Base-by-base conservation (phyloP, 1,284 basidiomycete species). In the Chalciporus sp. region DNA sequence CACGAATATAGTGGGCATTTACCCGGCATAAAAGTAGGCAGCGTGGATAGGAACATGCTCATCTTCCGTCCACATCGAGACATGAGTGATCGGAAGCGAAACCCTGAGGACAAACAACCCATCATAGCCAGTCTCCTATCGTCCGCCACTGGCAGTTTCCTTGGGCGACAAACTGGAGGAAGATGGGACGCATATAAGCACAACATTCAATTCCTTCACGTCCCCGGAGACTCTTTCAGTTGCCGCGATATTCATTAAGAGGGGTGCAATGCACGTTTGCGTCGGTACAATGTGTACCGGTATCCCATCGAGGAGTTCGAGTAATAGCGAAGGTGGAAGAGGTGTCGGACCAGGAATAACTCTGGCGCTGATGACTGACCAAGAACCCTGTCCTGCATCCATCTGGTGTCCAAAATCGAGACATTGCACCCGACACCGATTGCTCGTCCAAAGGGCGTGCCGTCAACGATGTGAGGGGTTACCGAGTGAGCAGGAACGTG, bases 401-500 rank as follows among this genome's bases (percentile, higher is more conserved):
- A 10, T 17, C 29, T 2, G 10, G 17, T 2, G 26, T 23, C 53
- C 43, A 41, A 67, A 59, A 43, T 74, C 71, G 4, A 76, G 52
- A 58, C 78, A 83, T 33, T 79, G 78, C 23, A 90, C 57, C 81
- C 85, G 6, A 91, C 58, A 6, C 88, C 88, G n/a, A 87, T 42
- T 2, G 81, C 81, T 42, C 81, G 67, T 4, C 88, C 89, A 59
- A 91, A 88, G 0, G 85, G 78, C 61, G 76, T 80, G 0, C 90
- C 89, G 52, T 82, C 79, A 2, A 90, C 74, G 59, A 91, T 86
- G 67, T 90, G 81, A 49, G 79, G 79, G 7, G 76, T 54, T 5
- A 89, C 72, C 48, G 88, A 79, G 51, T 84, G 79, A 16, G 76
- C 69, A 4, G 74, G 56, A 49, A 80, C 74, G 39, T 74, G 74